Evolutionary conservation across 257 asterid genomes (phyloP).

Genomic region (Hygrophila difformis): DNA sequence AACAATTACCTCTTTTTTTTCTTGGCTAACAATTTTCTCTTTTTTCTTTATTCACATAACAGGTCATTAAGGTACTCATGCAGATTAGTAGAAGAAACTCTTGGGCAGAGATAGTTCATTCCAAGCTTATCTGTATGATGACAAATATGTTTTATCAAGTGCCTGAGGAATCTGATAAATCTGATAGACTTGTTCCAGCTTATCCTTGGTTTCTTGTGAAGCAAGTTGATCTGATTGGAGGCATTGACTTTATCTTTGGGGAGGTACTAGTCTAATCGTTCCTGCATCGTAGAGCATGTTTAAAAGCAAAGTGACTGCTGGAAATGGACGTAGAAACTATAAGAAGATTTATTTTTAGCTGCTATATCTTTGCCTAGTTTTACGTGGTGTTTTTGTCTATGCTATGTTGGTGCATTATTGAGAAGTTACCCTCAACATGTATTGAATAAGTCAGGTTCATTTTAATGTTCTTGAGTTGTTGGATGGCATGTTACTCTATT

Average conservation of each 20-base stretch:
- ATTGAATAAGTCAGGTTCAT: background rate
- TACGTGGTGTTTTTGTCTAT: background rate
- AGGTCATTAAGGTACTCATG: conserved; percentile 85
- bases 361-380: background rate
- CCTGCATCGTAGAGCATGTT: conserved; percentile 13
- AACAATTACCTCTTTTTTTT: no score
- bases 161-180: conserved; percentile 54
- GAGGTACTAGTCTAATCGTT: conserved; percentile 54
- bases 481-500: conserved; percentile 4
- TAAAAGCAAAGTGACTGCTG: conserved; percentile 10
- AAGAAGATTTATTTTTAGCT: conserved; percentile 4
- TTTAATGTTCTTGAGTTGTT: background rate
- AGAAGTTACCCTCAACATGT: background rate
- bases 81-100: conserved; percentile 76
- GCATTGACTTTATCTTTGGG: conserved; percentile 76
- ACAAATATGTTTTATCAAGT: conserved; percentile 85
- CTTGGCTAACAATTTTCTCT: conserved; percentile 1
- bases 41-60: conserved; percentile 21
- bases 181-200: conserved; percentile 55
- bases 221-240: conserved; percentile 95
- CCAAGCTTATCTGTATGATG: conserved; percentile 92
- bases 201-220: conserved; percentile 59
- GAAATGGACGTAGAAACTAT: conserved; percentile 2
- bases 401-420: background rate
- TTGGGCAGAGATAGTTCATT: conserved; percentile 95